Percentiles rank a stretch among this genome's conserved stretches.
Evolutionary conservation across 2,329 filamentous ascomycete genomes (phyloP).

Genomic region (Neurospora sp.): DNA sequence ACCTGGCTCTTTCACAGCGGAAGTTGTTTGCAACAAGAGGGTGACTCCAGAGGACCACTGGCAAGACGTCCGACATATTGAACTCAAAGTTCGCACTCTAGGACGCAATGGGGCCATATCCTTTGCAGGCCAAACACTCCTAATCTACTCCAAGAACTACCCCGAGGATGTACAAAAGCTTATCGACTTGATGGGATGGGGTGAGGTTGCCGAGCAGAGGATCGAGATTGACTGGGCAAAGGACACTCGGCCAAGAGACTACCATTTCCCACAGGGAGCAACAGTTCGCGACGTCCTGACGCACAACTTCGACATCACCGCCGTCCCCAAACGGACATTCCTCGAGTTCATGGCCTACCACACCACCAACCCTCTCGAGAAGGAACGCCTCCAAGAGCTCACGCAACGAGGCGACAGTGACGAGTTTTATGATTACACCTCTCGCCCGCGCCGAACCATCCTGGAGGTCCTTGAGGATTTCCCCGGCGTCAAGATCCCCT

Average conservation of each 20-base stretch:
- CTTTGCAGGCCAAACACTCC: constrained; percentile 69
- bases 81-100: constrained; percentile 36
- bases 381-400: constrained; percentile 76
- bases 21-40: constrained; percentile 55
- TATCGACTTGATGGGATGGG: constrained; percentile 72
- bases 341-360: constrained; percentile 71
- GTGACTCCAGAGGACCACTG: constrained; percentile 71
- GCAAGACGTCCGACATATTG: constrained; percentile 86
- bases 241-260: constrained; percentile 16
- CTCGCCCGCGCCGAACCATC: constrained; percentile 79
- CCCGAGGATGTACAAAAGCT: constrained; percentile 68
- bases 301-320: constrained; percentile 79
- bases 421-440: constrained; percentile 93
- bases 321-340: constrained; percentile 81
- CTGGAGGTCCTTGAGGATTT: constrained; percentile 91
- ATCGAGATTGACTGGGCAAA: constrained; percentile 39
- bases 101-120: constrained; percentile 22
- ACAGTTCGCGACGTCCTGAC: constrained; percentile 70
- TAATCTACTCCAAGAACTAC: constrained; percentile 82
- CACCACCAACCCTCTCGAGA: constrained; percentile 61
- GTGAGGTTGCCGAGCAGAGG: constrained; percentile 55
- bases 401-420: constrained; percentile 69
- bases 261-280: constrained; percentile 24
- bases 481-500: constrained; percentile 70
- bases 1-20: constrained; percentile 44